These are phyloP conservation scores for Tubosaeta sp. DNA, from an alignment of 768 basidiomycete genomes.

Conservation along the genomic window DNA sequence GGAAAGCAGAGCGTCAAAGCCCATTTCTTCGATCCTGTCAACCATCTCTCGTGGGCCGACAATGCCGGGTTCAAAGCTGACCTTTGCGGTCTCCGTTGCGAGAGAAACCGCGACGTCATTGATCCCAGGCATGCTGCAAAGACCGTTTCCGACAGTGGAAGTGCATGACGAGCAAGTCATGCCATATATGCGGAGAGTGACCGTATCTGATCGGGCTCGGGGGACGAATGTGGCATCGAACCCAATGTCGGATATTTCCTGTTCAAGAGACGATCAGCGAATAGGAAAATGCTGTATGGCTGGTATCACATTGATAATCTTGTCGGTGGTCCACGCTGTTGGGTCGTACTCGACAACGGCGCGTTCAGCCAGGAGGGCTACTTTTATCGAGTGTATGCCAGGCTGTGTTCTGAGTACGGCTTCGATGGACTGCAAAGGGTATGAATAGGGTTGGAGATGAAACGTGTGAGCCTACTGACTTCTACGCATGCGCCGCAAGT, in stretches of 20 bases:
- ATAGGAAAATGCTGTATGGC: not conserved
- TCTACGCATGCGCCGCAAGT: conserved; percentile 87
- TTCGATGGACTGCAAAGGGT: conserved; percentile 64
- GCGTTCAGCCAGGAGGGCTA: conserved; percentile 96
- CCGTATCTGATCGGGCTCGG: conserved; percentile 54
- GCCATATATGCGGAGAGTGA: conserved; percentile 80
- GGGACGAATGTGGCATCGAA: conserved; percentile 85
- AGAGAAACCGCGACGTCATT: conserved; percentile 67
- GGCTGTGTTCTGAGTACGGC: conserved; percentile 73
- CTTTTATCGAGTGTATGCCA: conserved; percentile 90
- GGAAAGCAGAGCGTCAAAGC: conserved; percentile 84
- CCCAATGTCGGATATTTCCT: conserved; percentile 93
- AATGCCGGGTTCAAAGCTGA: conserved; percentile 70
- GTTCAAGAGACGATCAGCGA: conserved; percentile 10
- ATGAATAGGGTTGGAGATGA: not conserved
- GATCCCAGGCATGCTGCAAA: conserved; percentile 71
- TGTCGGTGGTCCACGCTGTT: conserved; percentile 70
- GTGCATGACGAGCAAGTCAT: conserved; percentile 90
- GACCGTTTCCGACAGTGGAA: conserved; percentile 66
- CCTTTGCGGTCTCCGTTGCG: conserved; percentile 67
- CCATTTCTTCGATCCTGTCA: conserved; percentile 81
- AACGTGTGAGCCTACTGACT: conserved; percentile 42
- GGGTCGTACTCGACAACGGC: conserved; percentile 90
- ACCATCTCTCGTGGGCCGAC: conserved; percentile 86
- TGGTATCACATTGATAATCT: conserved; percentile 59